phyloP scores from a whole-genome alignment of 768 basidiomycete species.

The Dacryopinax primogenitus region DNA sequence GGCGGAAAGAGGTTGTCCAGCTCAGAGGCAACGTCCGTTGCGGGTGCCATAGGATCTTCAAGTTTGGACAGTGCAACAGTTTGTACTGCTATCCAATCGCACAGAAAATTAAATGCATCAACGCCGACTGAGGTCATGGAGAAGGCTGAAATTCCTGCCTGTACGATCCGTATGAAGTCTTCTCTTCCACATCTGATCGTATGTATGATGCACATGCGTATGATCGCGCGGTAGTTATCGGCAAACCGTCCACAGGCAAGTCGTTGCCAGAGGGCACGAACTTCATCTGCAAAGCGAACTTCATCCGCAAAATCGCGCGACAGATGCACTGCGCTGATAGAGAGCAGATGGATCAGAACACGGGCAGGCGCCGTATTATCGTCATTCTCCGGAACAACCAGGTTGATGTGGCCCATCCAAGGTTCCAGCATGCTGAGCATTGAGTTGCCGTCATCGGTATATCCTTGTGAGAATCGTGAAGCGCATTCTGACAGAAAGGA shows the following conservation, averaged over 20 bases:
- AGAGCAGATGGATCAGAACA: constrained; percentile 66
- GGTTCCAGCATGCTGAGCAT: constrained; percentile 68
- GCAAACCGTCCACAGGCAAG: constrained; percentile 60
- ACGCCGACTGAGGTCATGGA: background rate
- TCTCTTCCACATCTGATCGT: constrained; percentile 39
- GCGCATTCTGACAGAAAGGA: constrained; percentile 59
- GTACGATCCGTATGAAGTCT: background rate
- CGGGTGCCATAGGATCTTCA: constrained; percentile 74
- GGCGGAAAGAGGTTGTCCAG: background rate
- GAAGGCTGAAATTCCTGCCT: background rate
- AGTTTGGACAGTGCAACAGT: constrained; percentile 45
- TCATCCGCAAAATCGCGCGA: constrained; percentile 65
- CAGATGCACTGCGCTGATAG: constrained; percentile 60
- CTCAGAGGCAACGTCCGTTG: constrained; percentile 25
- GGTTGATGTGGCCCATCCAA: constrained; percentile 68
- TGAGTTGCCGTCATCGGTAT: constrained; percentile 37
- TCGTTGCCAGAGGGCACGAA: constrained; percentile 64
- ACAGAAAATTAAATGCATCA: constrained; percentile 51
- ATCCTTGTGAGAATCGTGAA: constrained; percentile 55
- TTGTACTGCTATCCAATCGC: constrained; percentile 30
- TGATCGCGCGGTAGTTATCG: constrained; percentile 63
- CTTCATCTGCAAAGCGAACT: constrained; percentile 70
- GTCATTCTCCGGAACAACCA: constrained; percentile 45
- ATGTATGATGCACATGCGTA: constrained; percentile 63
- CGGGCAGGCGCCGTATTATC: constrained; percentile 41